Evolutionary conservation across 371 early-diverging fungal species (phyloP), one percentile per base, ranked within the genome.

Genomic region (Zychaea mexicana): DNA sequence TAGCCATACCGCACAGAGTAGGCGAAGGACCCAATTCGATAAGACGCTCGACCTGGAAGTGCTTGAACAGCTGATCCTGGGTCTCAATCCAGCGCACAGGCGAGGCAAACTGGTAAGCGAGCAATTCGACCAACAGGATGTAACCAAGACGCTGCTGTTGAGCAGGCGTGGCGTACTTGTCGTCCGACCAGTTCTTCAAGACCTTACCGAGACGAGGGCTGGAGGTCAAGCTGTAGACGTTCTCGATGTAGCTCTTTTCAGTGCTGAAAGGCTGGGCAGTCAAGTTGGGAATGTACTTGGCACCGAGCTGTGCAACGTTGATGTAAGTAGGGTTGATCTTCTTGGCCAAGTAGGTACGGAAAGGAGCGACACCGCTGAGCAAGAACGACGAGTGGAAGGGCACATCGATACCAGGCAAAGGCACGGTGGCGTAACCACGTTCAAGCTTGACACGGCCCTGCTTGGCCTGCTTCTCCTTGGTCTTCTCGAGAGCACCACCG

Each of bases 61-160:
- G 82, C 79, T 85, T 85, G 84, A 97, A 91, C 53, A 96, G 81
- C 56, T 86, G 84, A 65, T 97, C 96, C 78, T 98, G 98, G n/a
- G 97, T 98, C 77, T 97, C 96, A 64, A 98, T 98, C 98, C 98
- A 97, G 65, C 95, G 89, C 39, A 98, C 97, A 60, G 96, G 92
- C 47, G 93, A 91, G 31, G 93, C 92, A 66, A 96, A 96, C 84
- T 98, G 97, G 75, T 96, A 94, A 36, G 96, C 94, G 24, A 98
- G 85, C 62, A 97, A 77, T 80, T 97, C 98, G 63, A 98, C 89
- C 69, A 98, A 76, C 53, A 97, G 78, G 21, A 83, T 83, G 77
- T 92, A 90, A 46, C 94, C 97, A 58, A 96, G 87, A 57, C 92
- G 80, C 68, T 97, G 97, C 66, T 92, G 90, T 65, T 89, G 93